phyloP scores from a whole-genome alignment of 148 eudicot genomes.

The Linanthus parryae region DNA sequence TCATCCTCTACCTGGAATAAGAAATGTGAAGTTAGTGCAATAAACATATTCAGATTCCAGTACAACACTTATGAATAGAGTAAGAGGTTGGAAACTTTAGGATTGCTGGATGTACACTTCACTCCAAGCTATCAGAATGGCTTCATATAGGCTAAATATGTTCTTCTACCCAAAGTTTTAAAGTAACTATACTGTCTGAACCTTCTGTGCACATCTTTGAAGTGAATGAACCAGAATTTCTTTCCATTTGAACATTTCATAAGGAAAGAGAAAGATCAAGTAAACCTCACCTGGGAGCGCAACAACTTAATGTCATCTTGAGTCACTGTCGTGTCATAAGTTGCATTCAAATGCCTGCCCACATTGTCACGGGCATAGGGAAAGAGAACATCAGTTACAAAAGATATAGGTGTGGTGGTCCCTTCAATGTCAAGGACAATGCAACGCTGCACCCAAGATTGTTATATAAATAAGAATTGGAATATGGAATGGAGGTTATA shows the following conservation, averaged over 20 bases:
- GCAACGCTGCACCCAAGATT: constrained; percentile 52
- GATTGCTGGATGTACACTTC: too few relatives aligned
- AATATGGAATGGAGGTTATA: neutral
- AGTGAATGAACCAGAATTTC: neutral
- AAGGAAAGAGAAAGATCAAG: neutral
- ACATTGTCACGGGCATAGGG: constrained; percentile 89
- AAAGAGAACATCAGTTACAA: constrained; percentile 87
- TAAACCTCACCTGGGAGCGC: constrained; percentile 62
- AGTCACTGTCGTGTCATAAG: constrained; percentile 72
- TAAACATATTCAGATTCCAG: too few relatives aligned
- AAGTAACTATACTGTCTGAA: too few relatives aligned
- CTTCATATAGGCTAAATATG: too few relatives aligned
- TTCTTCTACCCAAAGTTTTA: too few relatives aligned
- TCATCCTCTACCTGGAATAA: constrained; percentile 65
- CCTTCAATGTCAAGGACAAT: constrained; percentile 99
- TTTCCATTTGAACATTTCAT: neutral
- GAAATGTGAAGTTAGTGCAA: too few relatives aligned
- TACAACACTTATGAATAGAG: too few relatives aligned
- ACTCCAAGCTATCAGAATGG: too few relatives aligned
- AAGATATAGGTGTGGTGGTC: constrained; percentile 96
- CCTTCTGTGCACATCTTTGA: neutral
- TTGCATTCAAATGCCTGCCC: constrained; percentile 80
- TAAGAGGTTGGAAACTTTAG: too few relatives aligned
- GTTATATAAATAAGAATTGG: neutral
- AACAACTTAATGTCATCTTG: constrained; percentile 82